A percentile compares a stretch with the other conserved stretches of the same genome.
Evolutionary conservation across 2,329 filamentous ascomycete species (phyloP).

Genomic region (Gliomastix tumulicola): DNA sequence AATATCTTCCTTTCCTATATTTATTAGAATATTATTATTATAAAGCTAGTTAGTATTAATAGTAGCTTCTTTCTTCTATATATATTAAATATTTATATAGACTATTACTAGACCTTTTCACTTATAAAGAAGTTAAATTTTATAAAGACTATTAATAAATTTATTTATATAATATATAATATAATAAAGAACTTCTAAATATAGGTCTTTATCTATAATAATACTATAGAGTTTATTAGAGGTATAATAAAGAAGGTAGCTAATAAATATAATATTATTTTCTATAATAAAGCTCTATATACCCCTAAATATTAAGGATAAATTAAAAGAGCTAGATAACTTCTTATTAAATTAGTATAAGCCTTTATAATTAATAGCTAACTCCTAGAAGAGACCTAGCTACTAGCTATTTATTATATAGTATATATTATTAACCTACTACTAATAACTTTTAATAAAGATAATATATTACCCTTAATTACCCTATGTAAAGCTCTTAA

Average conservation of each 20-base stretch:
- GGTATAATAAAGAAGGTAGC: background rate
- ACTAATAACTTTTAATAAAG: too few species aligned
- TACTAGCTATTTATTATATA: background rate
- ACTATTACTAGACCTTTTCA: background rate
- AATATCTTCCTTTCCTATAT: background rate
- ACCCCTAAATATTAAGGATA: background rate
- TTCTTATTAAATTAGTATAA: background rate
- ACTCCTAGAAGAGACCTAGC: background rate
- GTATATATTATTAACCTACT: background rate
- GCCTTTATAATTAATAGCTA: background rate
- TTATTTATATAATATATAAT: background rate
- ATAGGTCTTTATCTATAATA: background rate
- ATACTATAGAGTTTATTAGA: too few species aligned
- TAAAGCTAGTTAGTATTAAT: background rate
- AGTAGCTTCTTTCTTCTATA: background rate
- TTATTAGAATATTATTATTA: background rate
- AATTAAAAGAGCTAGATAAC: background rate
- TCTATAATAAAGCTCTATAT: background rate
- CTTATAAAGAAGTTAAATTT: background rate
- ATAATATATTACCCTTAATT: too few species aligned
- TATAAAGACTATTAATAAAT: background rate
- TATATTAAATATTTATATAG: background rate
- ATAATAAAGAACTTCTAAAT: background rate
- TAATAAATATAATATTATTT: background rate
- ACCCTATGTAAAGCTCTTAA: too few species aligned